phyloP scores from a whole-genome alignment of 306 rosid species.

The Glycyrrhiza uralensis region DNA sequence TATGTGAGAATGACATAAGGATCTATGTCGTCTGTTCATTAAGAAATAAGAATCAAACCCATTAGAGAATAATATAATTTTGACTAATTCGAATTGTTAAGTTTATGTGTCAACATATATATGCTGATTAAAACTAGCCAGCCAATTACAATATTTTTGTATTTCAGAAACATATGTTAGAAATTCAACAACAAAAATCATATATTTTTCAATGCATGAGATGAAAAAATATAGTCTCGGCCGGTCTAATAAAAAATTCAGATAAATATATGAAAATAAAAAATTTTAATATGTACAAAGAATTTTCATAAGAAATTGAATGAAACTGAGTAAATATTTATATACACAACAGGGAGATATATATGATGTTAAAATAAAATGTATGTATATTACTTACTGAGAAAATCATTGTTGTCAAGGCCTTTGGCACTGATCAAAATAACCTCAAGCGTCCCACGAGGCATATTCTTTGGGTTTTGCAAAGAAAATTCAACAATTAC shows the following conservation, averaged over 20 bases:
- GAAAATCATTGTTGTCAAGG: constrained; percentile 15
- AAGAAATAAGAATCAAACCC: not conserved
- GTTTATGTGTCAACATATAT: not conserved
- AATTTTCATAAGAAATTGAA: not conserved
- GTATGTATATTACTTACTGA: not conserved
- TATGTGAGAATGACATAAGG: constrained; percentile 34
- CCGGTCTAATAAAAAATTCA: too few species aligned
- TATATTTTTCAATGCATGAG: too few species aligned
- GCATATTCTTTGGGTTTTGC: constrained; percentile 16
- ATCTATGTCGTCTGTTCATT: constrained; percentile 23
- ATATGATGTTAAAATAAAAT: not conserved
- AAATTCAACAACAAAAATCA: too few species aligned
- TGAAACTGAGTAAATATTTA: too few species aligned
- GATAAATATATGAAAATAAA: too few species aligned
- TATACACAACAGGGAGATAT: too few species aligned
- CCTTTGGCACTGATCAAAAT: constrained; percentile 26
- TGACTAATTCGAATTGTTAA: not conserved
- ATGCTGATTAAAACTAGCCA: too few species aligned
- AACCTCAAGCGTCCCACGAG: constrained; percentile 34
- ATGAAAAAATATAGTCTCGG: too few species aligned
- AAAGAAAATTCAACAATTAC: not conserved
- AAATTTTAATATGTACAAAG: too few species aligned
- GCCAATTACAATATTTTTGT: too few species aligned
- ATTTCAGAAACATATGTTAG: too few species aligned
- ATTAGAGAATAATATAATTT: not conserved